Evolutionary conservation across 2,329 filamentous ascomycete genomes (phyloP).

Genomic region (Phyllosticta citrichinensis): DNA sequence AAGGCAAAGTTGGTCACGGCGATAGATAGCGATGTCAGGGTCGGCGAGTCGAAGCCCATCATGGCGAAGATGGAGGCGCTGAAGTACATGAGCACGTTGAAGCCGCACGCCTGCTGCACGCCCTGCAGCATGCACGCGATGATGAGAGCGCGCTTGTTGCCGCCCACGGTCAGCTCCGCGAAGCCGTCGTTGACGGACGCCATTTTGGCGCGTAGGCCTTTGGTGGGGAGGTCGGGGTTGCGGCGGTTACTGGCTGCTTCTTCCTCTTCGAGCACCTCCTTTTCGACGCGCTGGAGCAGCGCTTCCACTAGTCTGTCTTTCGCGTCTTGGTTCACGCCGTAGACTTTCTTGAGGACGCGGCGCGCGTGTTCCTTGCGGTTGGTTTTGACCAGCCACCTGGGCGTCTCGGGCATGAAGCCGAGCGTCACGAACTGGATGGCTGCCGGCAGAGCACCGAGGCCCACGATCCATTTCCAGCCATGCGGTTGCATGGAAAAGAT

Average conservation of each 20-base stretch:
- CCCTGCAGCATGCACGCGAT: slow-evolving; percentile 84
- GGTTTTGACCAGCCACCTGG: slow-evolving; percentile 71
- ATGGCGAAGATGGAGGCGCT: slow-evolving; percentile 38
- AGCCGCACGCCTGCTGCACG: slow-evolving; percentile 72
- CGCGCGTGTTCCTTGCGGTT: slow-evolving; percentile 53
- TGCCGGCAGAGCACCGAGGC: slow-evolving; percentile 70
- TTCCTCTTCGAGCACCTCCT: slow-evolving; percentile 62
- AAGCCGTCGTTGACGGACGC: slow-evolving; percentile 47
- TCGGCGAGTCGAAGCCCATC: slow-evolving; percentile 36
- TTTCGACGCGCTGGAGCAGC: slow-evolving; percentile 60
- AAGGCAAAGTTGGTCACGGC: slow-evolving; percentile 37
- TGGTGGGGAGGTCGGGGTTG: slow-evolving; percentile 21
- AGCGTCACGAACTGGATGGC: slow-evolving; percentile 59
- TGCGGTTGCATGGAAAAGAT: slow-evolving; percentile 47
- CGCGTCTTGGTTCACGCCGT: slow-evolving; percentile 32
- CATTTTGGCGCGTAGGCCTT: slow-evolving; percentile 22
- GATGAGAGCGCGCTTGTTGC: slow-evolving; percentile 62
- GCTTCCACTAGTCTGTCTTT: slow-evolving; percentile 39
- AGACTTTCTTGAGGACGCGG: slow-evolving; percentile 53
- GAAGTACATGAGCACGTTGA: slow-evolving; percentile 32
- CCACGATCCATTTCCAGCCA: slow-evolving; percentile 89
- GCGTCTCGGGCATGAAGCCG: slow-evolving; percentile 72
- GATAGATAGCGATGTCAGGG: slow-evolving; percentile 35
- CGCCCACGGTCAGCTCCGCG: slow-evolving; percentile 33
- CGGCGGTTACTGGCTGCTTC: slow-evolving; percentile 35